Evolutionary conservation across 208 protist species (phyloP).

Genomic region (Plasmodiophora brassicae): DNA sequence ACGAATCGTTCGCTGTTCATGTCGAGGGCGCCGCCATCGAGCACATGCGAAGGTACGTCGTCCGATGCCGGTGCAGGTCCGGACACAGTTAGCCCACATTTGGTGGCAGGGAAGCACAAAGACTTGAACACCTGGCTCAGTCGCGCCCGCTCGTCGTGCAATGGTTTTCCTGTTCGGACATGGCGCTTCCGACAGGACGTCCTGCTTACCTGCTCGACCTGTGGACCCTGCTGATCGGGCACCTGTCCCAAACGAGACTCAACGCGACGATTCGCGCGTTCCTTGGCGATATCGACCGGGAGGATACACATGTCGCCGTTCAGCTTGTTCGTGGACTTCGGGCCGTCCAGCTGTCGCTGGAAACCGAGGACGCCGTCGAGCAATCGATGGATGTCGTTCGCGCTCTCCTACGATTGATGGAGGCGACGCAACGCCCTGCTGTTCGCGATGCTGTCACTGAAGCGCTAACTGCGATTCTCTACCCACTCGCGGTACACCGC

Average conservation of each 20-base stretch:
- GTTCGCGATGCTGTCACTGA: background rate
- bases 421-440: background rate
- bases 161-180: too few relatives aligned
- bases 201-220: background rate
- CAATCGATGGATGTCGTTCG: background rate
- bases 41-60: too few relatives aligned
- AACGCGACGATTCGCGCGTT: background rate
- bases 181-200: background rate
- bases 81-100: too few relatives aligned
- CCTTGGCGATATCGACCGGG: background rate
- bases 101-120: too few relatives aligned
- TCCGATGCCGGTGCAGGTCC: too few relatives aligned
- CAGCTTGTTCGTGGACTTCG: background rate
- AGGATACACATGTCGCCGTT: background rate
- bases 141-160: too few relatives aligned
- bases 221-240: background rate
- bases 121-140: too few relatives aligned
- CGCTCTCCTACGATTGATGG: background rate
- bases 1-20: too few relatives aligned
- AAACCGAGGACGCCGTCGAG: background rate
- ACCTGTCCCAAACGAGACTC: background rate
- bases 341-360: background rate
- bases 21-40: too few relatives aligned
- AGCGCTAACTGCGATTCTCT: background rate
- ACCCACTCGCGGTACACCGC: background rate